Evolutionary conservation across 805 yeast genomes (phyloP), one percentile per base, ranked within the genome.

Genomic region (Huiozyma naganishii): DNA sequence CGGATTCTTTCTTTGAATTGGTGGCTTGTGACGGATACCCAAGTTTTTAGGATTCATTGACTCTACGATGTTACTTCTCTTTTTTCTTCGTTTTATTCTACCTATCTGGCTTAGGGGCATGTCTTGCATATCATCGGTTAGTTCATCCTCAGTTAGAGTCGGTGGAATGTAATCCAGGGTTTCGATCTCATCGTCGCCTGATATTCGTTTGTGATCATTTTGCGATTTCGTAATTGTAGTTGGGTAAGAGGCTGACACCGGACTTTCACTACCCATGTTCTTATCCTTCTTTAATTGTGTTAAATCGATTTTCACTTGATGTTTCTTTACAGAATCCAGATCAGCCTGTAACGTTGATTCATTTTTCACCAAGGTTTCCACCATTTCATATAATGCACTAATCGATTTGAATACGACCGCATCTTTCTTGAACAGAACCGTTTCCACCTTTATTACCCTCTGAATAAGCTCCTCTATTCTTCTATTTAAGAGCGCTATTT

Each of bases 261-360:
- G 23, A 17, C 23, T 17, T 12, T 37, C 30, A 17, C 5, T 37
- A 13, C 7, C 11, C 11, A 9, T 17, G 10, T 41, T 45, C 17
- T 37, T 28, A 6, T 36, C 6, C 29, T 42, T 32, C 13, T 39
- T 39, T n/a, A 47, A 40, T 27, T 35, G 39, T 12, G 34, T 30
- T 4, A 47, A 27, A 28, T 47, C 50, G 6, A 47, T 32, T 17
- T 40, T 44, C 7, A 44, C 28, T 29, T 42, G 45, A 6, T 42
- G 32, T 8, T 33, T 37, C 13, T 27, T 39, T 9, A 48, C 8
- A 13, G 29, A 23, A 8, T 38, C 37, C 6, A 48, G 3, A 28
- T 48, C 46, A 43, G 51, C 55, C 43, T 60, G 62, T 27, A 62
- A 46, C 5, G 53, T 53, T 12, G 53, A 45, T 43, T 62, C 63